Percentiles rank a stretch among this genome's conserved stretches.
phyloP scores from a whole-genome alignment of 208 protist species.

The Wallacemonas sp. region DNA sequence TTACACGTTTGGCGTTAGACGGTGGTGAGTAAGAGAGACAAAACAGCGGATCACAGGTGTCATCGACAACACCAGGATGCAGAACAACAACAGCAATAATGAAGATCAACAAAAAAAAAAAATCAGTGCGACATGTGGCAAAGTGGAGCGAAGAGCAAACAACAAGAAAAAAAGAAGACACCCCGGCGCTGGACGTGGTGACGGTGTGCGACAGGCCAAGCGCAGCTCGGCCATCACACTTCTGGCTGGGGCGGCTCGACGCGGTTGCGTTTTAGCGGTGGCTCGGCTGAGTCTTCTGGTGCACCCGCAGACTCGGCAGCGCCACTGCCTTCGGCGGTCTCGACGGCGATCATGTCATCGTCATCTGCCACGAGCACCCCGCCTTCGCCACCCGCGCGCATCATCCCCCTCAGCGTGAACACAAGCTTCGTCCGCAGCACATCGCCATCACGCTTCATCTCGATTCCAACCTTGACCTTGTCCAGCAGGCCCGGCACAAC shows the following conservation, averaged over 20 bases:
- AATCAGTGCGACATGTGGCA: too few relatives aligned
- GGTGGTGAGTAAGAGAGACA: not conserved
- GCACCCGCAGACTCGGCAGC: constrained; percentile 12
- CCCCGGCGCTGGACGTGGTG: too few relatives aligned
- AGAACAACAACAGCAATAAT: not conserved
- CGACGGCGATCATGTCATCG: constrained; percentile 23
- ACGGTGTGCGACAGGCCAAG: too few relatives aligned
- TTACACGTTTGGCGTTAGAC: constrained; percentile 6
- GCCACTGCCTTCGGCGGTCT: constrained; percentile 8
- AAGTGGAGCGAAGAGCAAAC: too few relatives aligned
- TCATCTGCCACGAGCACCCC: constrained; percentile 39
- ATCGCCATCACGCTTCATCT: constrained; percentile 68
- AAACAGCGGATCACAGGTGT: too few relatives aligned
- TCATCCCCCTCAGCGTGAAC: constrained; percentile 67
- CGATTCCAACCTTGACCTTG: constrained; percentile 75
- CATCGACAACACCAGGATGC: too few relatives aligned
- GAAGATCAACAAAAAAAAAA: constrained; percentile 3
- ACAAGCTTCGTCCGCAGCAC: constrained; percentile 74
- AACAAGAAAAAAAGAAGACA: too few relatives aligned
- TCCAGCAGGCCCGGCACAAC: constrained; percentile 72
- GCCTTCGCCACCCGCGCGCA: constrained; percentile 48
- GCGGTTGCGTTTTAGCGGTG: constrained; percentile 12
- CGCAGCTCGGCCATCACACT: too few relatives aligned
- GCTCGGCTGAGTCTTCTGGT: not conserved
- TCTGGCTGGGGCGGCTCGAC: not conserved